Evolutionary conservation across 2,329 filamentous ascomycete genomes (phyloP).

Genomic region (Ophiostoma sp.): DNA sequence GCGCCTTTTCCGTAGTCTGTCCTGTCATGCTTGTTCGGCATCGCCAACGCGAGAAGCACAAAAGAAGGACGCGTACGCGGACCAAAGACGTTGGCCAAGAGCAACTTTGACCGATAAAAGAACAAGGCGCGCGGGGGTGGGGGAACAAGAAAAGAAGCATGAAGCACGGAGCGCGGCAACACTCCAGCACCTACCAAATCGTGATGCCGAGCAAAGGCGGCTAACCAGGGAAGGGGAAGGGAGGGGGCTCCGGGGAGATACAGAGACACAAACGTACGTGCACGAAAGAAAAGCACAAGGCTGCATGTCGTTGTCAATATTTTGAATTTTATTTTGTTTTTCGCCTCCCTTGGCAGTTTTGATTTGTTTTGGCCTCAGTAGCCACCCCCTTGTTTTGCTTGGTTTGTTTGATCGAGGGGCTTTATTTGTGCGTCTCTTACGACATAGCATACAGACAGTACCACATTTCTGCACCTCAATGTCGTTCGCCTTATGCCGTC

Average conservation of each 20-base stretch:
- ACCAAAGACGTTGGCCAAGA: background rate
- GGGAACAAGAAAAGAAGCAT: background rate
- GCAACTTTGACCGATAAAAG: background rate
- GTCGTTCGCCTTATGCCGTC: background rate
- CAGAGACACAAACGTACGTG: background rate
- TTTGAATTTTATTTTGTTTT: background rate
- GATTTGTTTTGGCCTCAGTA: background rate
- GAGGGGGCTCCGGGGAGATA: background rate
- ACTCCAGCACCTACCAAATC: background rate
- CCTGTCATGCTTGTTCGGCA: background rate
- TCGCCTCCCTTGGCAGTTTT: slow-evolving; percentile 12
- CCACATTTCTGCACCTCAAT: background rate
- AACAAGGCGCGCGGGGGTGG: background rate
- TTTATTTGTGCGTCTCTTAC: background rate
- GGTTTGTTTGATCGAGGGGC: background rate
- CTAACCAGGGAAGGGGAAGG: background rate
- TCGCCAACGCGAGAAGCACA: no score
- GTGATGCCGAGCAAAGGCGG: background rate
- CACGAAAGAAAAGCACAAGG: background rate
- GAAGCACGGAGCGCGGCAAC: background rate
- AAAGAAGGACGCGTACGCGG: background rate
- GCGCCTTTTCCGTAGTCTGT: no score
- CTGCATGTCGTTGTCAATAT: background rate
- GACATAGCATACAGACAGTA: background rate
- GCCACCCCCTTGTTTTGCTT: background rate